Percentiles rank a stretch among this genome's conserved stretches.
These are phyloP conservation scores for Stentor coeruleus DNA, from an alignment of 73 alveolate genomes.

Conservation along the genomic window DNA sequence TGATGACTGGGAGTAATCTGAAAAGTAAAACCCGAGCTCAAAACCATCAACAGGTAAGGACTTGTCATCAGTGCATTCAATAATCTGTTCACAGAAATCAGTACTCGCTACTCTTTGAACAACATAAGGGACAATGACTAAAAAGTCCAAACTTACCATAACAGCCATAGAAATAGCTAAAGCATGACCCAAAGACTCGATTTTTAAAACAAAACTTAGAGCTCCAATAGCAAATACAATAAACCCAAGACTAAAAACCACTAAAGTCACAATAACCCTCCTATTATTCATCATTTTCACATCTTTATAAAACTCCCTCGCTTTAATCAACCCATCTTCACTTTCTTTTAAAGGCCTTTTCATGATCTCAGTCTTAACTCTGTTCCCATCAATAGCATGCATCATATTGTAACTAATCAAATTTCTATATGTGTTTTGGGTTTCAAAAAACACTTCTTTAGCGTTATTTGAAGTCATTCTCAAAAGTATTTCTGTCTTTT, in stretches of 20 bases:
- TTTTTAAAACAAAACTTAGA: not conserved
- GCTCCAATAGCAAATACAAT: not conserved
- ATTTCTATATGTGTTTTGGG: not conserved
- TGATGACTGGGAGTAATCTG: not conserved
- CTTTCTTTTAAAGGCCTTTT: not conserved
- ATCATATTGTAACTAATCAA: not conserved
- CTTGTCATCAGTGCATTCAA: constrained; percentile 1
- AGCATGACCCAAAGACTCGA: not conserved
- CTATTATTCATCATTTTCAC: not conserved
- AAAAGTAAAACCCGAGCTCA: not conserved
- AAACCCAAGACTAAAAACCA: not conserved
- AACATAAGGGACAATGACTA: not conserved
- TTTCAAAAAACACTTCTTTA: not conserved
- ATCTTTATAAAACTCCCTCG: not conserved
- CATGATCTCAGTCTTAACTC: not conserved
- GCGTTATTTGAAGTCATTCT: not conserved
- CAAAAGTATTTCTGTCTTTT: not conserved
- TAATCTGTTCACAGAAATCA: not conserved
- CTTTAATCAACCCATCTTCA: no score
- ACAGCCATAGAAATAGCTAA: constrained; percentile 1
- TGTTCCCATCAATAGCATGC: not conserved
- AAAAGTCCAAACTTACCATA: not conserved
- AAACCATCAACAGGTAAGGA: not conserved
- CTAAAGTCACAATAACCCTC: not conserved
- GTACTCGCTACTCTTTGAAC: not conserved